Conservation (phyloP, 129 eudicot genomes). For the Flaveria brownii region DNA sequence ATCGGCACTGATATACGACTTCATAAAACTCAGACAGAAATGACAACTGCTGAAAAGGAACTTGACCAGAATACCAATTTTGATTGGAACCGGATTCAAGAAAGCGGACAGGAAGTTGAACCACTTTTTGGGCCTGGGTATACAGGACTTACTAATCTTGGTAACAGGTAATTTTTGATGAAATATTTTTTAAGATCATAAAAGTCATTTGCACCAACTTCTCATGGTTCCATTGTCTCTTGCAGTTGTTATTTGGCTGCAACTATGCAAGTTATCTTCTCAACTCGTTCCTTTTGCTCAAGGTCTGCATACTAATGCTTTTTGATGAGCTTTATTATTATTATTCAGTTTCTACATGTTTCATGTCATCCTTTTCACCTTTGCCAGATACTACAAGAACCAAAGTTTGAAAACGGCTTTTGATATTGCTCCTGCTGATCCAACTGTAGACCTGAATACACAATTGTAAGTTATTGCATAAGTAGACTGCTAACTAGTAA, state of each 20-base stretch:
- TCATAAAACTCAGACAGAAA: constrained; percentile 65
- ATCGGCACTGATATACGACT: constrained; percentile 14
- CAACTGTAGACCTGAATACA: constrained; percentile 89
- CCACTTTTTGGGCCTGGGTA: constrained; percentile 91
- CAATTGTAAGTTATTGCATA: constrained; percentile 65
- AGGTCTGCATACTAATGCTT: constrained; percentile 48
- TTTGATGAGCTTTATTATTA: not conserved
- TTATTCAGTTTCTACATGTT: not conserved
- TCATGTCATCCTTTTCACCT: constrained; percentile 12
- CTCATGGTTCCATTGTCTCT: constrained; percentile 10
- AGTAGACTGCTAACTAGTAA: not conserved
- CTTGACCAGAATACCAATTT: constrained; percentile 91
- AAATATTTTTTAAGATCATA: not conserved
- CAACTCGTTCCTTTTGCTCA: constrained; percentile 70
- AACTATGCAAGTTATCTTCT: constrained; percentile 88
- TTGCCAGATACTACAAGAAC: constrained; percentile 58
- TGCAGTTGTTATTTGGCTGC: constrained; percentile 96
- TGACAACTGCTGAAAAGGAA: constrained; percentile 99
- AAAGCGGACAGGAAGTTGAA: constrained; percentile 85
- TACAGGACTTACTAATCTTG: constrained; percentile 93
- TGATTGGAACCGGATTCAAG: constrained; percentile 98
- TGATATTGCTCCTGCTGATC: constrained; percentile 86
- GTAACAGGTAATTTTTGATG: constrained; percentile 68
- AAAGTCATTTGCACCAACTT: constrained; percentile 10
- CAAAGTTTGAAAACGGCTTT: constrained; percentile 73